Evolutionary conservation across 164 flowering plant genomes (phyloP), one percentile per base, ranked within the genome.

Genomic region (Taxillus chinensis): DNA sequence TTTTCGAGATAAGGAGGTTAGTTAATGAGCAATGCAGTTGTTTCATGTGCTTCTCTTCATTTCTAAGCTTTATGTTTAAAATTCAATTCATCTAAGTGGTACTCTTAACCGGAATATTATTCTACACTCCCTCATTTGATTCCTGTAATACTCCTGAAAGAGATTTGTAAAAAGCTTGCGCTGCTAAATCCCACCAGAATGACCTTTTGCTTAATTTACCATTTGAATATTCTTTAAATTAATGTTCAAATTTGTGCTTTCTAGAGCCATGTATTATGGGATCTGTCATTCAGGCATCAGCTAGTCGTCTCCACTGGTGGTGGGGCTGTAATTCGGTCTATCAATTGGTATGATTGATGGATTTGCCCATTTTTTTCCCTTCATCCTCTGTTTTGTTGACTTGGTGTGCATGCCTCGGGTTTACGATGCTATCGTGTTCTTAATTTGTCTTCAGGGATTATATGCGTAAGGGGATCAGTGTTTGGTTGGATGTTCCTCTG

Each of bases 281-380:
- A 80, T 43, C 65, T 88, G 63, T 93, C 97, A 59, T 45, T 68
- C 45, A 80, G 73, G 89, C 85, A 70, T n/a, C 81, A 76, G 27
- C 65, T 81, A 51, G 97, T 93, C 69, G 83, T 91, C 72, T 90
- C 99, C 17, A 90, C 99, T 41, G 97, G 97, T 56, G 99, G 99
- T 60, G 99, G 99, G 73, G 95, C 89, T 5, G 99, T 90, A 41
- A 69, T 81, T 15, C 74, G 88, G 58, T 83, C 90, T 17, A 51
- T 82, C 57, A 93, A 90, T 69, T 93, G 97, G 99, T 91, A 74
- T 55, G 51, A 11, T 8, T 7, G 16, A 27, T 27, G 27, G 27
- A 27, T 27, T 27, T 27, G 27, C 27, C 27, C 27, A 27, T 27
- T 27, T 59, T 8, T 11, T 27, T 8, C 15, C 49, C 8, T 13